phyloP scores from a whole-genome alignment of 163 green algal genomes.

The Chlorella variabilis region DNA sequence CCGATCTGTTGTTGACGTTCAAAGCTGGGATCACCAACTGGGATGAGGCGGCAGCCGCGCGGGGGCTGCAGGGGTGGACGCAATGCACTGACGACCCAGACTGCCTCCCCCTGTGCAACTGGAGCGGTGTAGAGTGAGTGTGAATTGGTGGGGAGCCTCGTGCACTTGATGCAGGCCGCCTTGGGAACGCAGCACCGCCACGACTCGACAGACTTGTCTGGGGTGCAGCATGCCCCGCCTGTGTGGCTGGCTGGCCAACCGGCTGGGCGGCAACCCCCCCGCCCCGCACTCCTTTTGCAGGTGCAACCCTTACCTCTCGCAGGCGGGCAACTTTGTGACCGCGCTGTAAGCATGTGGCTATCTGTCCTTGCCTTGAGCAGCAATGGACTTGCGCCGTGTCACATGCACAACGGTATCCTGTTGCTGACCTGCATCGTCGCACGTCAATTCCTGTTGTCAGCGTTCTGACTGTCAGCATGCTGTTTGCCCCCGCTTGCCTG shows the following conservation, averaged over 20 bases:
- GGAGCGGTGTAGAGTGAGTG: conserved; percentile 25
- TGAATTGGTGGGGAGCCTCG: not conserved
- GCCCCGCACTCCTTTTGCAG: too few species aligned
- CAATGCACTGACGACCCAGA: not conserved
- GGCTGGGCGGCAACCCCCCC: too few species aligned
- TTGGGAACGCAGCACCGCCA: too few species aligned
- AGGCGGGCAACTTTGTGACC: conserved; percentile 27
- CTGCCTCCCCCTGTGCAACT: conserved; percentile 11
- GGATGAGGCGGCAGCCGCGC: conserved; percentile 15
- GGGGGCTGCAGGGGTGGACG: conserved; percentile 1
- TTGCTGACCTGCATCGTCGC: not conserved
- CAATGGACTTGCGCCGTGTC: not conserved
- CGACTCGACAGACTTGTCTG: not conserved
- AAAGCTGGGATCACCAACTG: conserved; percentile 18
- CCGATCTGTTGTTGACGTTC: conserved; percentile 10
- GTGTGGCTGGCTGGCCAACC: not conserved
- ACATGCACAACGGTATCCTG: not conserved
- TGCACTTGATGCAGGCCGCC: not conserved
- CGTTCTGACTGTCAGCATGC: too few species aligned
- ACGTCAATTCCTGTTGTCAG: too few species aligned
- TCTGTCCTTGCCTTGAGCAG: not conserved
- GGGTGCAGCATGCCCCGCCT: not conserved
- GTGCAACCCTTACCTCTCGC: conserved; percentile 11
- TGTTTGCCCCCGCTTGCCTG: not conserved
- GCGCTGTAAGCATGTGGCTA: not conserved